A percentile compares a stretch with the other conserved stretches of the same genome.
phyloP scores from a whole-genome alignment of 2,329 filamentous ascomycete genomes.

The Esteya vermicola region DNA sequence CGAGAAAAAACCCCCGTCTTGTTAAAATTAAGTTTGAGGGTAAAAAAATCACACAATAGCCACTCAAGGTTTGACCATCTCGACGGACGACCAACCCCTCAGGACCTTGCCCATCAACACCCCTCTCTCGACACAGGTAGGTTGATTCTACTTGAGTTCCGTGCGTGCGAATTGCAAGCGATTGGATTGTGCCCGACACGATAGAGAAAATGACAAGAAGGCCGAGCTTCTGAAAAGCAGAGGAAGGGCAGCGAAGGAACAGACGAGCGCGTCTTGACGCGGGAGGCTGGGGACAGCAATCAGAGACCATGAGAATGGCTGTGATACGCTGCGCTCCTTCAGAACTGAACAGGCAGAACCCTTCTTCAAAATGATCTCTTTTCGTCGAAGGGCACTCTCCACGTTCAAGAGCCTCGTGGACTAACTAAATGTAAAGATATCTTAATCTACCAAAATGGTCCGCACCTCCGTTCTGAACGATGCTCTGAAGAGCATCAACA shows the following conservation, averaged over 20 bases:
- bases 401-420: conserved; percentile 47
- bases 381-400: conserved; percentile 49
- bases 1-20: conserved; percentile 5
- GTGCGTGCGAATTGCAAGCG: no score
- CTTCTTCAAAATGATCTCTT: conserved; percentile 31
- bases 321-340: conserved; percentile 51
- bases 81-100: no score
- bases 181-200: conserved; percentile 16
- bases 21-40: neutral
- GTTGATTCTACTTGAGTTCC: conserved; percentile 8
- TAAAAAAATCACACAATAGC: neutral
- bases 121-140: conserved; percentile 6
- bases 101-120: neutral
- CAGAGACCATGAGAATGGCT: conserved; percentile 15
- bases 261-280: conserved; percentile 3
- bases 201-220: conserved; percentile 9
- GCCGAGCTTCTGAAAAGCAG: neutral
- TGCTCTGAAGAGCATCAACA: conserved; percentile 99
- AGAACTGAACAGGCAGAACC: conserved; percentile 58
- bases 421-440: conserved; percentile 54
- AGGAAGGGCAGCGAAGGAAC: neutral
- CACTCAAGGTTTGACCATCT: no score
- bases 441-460: conserved; percentile 83
- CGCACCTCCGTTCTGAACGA: conserved; percentile 99
- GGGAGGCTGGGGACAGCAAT: conserved; percentile 50